phyloP scores from a whole-genome alignment of 805 yeast species.

The Starmerella roubikii region DNA sequence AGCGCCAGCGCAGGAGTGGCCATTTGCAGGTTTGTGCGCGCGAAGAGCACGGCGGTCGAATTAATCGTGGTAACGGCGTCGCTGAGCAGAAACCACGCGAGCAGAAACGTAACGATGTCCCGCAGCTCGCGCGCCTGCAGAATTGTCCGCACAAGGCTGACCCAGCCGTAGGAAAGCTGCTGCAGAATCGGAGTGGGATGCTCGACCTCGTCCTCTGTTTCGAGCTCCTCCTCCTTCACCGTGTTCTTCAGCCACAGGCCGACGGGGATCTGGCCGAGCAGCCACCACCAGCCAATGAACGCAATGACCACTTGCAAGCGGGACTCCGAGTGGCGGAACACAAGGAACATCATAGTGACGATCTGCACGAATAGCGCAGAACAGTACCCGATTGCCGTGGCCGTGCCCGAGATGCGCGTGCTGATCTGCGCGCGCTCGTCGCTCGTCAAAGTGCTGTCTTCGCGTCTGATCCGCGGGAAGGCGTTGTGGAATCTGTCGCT shows the following conservation, averaged over 20 bases:
- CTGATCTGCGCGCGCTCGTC: conserved; percentile 10
- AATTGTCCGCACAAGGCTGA: conserved; percentile 40
- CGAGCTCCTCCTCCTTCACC: conserved; percentile 1
- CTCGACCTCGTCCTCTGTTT: conserved; percentile 4
- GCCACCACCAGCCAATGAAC: conserved; percentile 68
- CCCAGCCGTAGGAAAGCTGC: conserved; percentile 40
- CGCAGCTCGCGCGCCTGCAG: conserved; percentile 44
- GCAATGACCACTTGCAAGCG: conserved; percentile 36
- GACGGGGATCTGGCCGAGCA: conserved; percentile 53
- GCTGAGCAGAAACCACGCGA: conserved; percentile 65
- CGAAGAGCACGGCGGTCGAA: conserved; percentile 65
- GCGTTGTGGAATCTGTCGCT: conserved; percentile 18
- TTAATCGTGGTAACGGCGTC: conserved; percentile 69
- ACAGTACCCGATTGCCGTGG: conserved; percentile 57
- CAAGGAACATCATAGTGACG: conserved; percentile 39
- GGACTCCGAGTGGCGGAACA: conserved; percentile 22
- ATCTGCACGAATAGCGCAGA: conserved; percentile 59
- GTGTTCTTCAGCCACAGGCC: conserved; percentile 32
- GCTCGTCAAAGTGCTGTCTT: not conserved
- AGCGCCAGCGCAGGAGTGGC: conserved; percentile 48
- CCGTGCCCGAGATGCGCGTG: conserved; percentile 35
- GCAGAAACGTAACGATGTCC: conserved; percentile 51
- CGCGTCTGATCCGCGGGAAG: not conserved
- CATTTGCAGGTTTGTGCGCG: conserved; percentile 59
- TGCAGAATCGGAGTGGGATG: conserved; percentile 1